Evolutionary conservation across 2,329 filamentous ascomycete species (phyloP), one percentile per base, ranked within the genome.

Genomic region (Raffaelea albimanens): DNA sequence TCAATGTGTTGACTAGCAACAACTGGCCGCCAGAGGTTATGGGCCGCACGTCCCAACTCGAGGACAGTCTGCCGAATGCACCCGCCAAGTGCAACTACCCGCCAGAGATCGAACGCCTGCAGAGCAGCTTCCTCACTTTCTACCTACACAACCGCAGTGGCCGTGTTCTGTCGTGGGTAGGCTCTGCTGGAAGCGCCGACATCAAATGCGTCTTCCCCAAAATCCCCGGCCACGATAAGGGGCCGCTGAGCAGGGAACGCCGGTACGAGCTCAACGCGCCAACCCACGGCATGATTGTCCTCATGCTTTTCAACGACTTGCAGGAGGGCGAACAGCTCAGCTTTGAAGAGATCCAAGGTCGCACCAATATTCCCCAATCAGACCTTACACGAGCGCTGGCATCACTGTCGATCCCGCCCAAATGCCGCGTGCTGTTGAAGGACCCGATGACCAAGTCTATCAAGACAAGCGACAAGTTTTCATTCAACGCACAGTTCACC

Each of bases 21-120:
- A 91, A 88, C 61, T 98, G 93, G 93, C 93, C 93, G 2, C 80
- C 89, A 55, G 90, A 96, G 57, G 80, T 88, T 13, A 89, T 96
- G 81, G 82, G 83, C 8, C 63, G 78, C 50, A 56, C 72, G 61
- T 57, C 75, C 67, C 57, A 76, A 65, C 56, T 75, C 63, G 67
- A 72, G 36, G 69, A 70, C 16, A 61, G 42, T 54, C 38, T 9
- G 16, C 40, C 39, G 19, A 29, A 11, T 13, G 50, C 61, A 11
- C 58, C 63, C 60, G 51, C 67, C 62, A 57, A 70, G 60, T 88
- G 85, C 69, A 82, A 79, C 47, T 96, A 85, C 61, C 89, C 91
- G 0, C 64, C 76, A 0, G 80, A 85, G 34, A 78, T 97, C 44
- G 79, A 85, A 51, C 75, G 73, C 10, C 71, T 95, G 47, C 88